Percentiles rank a stretch among this genome's conserved stretches.
Evolutionary conservation across 495 filamentous ascomycete genomes (phyloP).

Genomic region (Xanthoparmelia taractica): DNA sequence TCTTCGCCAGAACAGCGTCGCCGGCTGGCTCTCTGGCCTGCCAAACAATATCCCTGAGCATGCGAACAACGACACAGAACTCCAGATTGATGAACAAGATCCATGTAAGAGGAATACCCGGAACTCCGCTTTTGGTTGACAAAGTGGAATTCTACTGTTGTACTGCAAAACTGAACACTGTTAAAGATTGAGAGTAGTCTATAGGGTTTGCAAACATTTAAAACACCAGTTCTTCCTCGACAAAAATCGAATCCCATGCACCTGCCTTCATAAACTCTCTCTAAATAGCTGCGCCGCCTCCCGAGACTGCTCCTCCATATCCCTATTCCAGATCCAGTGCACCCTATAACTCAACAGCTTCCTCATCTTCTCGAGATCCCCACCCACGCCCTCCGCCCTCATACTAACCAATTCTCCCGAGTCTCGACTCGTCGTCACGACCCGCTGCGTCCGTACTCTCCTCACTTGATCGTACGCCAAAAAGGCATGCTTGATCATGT

Average conservation of each 20-base stretch:
- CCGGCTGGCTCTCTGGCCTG: no score
- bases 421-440: slow-evolving; percentile 12
- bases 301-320: not conserved
- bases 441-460: slow-evolving; percentile 22
- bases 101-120: not conserved
- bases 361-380: slow-evolving; percentile 15
- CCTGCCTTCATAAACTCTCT: not conserved
- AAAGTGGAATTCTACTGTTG: no score
- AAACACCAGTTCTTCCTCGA: not conserved
- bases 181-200: not conserved
- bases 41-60: no score
- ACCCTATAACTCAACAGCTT: not conserved
- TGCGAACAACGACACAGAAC: no score
- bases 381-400: slow-evolving; percentile 3
- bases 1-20: no score
- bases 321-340: slow-evolving; percentile 13
- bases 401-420: slow-evolving; percentile 13
- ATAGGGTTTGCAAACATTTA: not conserved
- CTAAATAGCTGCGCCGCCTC: not conserved
- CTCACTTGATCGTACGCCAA: slow-evolving; percentile 24
- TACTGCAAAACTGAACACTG: no score
- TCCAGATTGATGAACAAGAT: no score
- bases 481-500: not conserved
- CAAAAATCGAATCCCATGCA: not conserved
- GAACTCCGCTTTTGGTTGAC: no score